Base-by-base conservation (phyloP, 768 basidiomycete genomes). In the Auricularia auricula-judae region DNA sequence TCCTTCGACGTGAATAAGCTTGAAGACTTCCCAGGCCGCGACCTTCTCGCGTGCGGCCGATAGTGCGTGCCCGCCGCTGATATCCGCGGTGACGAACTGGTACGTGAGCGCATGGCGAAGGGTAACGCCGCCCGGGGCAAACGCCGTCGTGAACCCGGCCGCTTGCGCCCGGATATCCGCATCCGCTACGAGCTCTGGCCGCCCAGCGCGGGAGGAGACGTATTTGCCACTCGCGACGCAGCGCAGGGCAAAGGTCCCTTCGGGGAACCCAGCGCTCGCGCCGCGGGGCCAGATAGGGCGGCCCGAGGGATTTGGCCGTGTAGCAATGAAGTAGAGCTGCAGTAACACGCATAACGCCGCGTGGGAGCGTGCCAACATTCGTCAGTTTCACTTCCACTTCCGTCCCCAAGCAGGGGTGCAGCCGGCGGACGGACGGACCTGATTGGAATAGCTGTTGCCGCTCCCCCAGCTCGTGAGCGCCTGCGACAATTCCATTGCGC, bases 81-180 rank as follows among this genome's bases (percentile, higher is more conserved):
- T 68, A 58, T 76, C 75, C 4, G 74, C 75, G 5, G 75, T 76
- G 47, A 76, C 74, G 43, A 67, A 76, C 56, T 73, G 69, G n/a
- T 64, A 67, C 8, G 59, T 74, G 3, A 65, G 68, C 18, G 68
- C 51, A 39, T 70, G 70, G 42, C 67, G 66, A 60, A 76, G 73
- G 1, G 71, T 73, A 14, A 74, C 74, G 14, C 72, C 73, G 43
- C 74, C 74, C 0, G 74, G 75, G 59, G 74, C 71, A 44, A 71
- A 74, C 3, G 70, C 71, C 51, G 73, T 67, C 7, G 64, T 67
- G 67, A 75, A 74, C 61, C 64, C 44, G 29, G 69, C 70, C 35
- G 72, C 73, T 44, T 54, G 63, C 5, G 70, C 64, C 60, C 67
- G 66, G 18, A 66, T 53, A 10, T 69, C 51, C 2, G 69, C 67